A percentile compares a stretch with the other conserved stretches of the same genome.
Evolutionary conservation across 2,329 filamentous ascomycete genomes (phyloP).

Genomic region (Colletotrichum sp.): DNA sequence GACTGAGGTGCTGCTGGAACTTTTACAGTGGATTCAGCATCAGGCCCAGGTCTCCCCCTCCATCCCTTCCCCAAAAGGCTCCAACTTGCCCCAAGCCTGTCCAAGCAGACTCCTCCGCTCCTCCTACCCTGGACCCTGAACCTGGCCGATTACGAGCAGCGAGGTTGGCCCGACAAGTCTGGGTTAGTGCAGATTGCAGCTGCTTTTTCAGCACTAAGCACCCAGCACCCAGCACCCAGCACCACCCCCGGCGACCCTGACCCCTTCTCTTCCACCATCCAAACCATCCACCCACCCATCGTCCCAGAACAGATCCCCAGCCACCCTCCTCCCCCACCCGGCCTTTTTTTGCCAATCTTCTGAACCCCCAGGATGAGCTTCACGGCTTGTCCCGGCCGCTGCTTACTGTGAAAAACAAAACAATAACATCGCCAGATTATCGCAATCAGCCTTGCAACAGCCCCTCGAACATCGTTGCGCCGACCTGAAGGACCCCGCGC

Average conservation of each 20-base stretch:
- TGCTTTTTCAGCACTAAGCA: neutral
- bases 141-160: neutral
- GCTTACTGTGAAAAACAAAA: constrained; percentile 22
- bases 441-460: neutral
- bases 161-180: neutral
- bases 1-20: neutral
- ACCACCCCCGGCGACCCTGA: neutral
- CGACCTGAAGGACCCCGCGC: neutral
- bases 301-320: neutral
- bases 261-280: neutral
- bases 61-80: neutral
- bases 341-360: constrained; percentile 5
- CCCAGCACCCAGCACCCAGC: neutral
- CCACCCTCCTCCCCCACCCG: neutral
- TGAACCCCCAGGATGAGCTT: constrained; percentile 14
- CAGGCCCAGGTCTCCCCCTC: neutral
- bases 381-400: constrained; percentile 19
- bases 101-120: neutral
- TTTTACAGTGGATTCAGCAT: neutral
- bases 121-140: neutral
- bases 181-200: neutral
- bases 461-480: neutral
- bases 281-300: neutral
- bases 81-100: neutral
- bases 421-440: constrained; percentile 20